These are phyloP conservation scores for Nicotiana undulata DNA, from an alignment of 257 asterid species.

Conservation along the genomic window DNA sequence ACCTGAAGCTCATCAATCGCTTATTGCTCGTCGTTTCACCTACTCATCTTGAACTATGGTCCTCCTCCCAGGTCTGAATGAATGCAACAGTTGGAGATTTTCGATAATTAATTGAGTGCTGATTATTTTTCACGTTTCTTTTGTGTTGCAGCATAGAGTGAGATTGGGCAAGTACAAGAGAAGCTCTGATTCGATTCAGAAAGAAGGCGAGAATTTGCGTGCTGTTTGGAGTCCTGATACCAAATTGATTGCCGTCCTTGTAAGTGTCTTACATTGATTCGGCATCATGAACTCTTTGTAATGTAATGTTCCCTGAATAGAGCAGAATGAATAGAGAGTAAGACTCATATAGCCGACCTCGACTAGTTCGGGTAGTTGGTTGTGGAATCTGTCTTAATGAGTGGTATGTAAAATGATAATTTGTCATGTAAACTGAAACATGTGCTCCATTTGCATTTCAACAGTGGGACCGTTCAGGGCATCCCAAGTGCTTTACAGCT, in stretches of 20 bases:
- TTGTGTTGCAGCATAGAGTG: constrained; percentile 85
- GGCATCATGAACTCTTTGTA: neutral
- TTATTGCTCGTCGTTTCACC: constrained; percentile 80
- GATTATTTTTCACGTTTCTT: neutral
- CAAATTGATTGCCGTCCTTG: constrained; percentile 81
- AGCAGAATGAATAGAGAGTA: neutral
- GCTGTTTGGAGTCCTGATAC: constrained; percentile 96
- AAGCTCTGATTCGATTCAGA: constrained; percentile 51
- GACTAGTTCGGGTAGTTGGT: neutral
- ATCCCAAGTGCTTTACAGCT: neutral
- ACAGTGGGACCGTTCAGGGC: neutral
- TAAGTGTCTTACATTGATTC: constrained; percentile 29
- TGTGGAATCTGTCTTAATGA: neutral
- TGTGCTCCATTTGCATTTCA: neutral
- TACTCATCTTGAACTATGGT: constrained; percentile 90
- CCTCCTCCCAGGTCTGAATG: constrained; percentile 66
- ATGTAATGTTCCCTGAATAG: neutral
- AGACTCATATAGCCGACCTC: neutral
- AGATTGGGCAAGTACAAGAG: constrained; percentile 89
- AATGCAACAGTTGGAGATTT: neutral
- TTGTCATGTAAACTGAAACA: neutral
- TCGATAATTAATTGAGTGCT: neutral
- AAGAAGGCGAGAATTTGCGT: constrained; percentile 81
- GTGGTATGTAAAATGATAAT: neutral
- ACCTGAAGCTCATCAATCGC: constrained; percentile 70